Conservation (phyloP, 768 basidiomycete species). For the Asterophora lycoperdoides region DNA sequence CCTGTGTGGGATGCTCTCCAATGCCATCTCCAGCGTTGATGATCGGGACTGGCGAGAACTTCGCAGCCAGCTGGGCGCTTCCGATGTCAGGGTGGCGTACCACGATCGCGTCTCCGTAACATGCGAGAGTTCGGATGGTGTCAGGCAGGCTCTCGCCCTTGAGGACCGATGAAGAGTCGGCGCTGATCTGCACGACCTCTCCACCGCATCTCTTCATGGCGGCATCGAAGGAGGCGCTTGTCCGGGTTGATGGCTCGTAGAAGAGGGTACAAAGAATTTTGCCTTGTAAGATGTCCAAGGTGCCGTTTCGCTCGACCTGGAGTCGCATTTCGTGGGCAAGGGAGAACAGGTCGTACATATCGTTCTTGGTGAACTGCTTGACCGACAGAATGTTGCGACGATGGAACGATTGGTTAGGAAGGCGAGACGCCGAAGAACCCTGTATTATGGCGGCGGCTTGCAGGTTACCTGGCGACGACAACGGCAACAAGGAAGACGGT, state of each 20-base stretch:
- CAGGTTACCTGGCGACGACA: slow-evolving; percentile 21
- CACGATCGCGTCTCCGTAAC: slow-evolving; percentile 93
- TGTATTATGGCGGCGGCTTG: slow-evolving; percentile 22
- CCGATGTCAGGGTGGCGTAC: slow-evolving; percentile 93
- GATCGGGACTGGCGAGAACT: slow-evolving; percentile 92
- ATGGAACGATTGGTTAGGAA: slow-evolving; percentile 83
- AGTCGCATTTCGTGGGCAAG: slow-evolving; percentile 96
- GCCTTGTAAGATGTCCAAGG: slow-evolving; percentile 85
- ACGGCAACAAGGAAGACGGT: slow-evolving; percentile 23
- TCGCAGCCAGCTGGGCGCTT: slow-evolving; percentile 92
- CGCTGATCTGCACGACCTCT: slow-evolving; percentile 81
- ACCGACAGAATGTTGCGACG: slow-evolving; percentile 91
- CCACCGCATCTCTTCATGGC: slow-evolving; percentile 99
- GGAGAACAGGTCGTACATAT: slow-evolving; percentile 91
- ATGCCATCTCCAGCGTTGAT: slow-evolving; percentile 96
- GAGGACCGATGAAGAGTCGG: slow-evolving; percentile 79
- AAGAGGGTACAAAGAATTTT: slow-evolving; percentile 89
- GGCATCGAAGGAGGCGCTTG: slow-evolving; percentile 93
- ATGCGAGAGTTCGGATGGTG: slow-evolving; percentile 90
- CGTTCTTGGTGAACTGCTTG: slow-evolving; percentile 86
- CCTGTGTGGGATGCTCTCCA: slow-evolving; percentile 97
- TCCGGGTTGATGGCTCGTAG: slow-evolving; percentile 96
- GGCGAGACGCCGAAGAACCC: slow-evolving; percentile 31
- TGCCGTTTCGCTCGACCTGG: slow-evolving; percentile 89
- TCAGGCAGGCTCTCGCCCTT: slow-evolving; percentile 95